Conservation (phyloP, 2,329 filamentous ascomycete genomes). For the Graphilbum fragrans region DNA sequence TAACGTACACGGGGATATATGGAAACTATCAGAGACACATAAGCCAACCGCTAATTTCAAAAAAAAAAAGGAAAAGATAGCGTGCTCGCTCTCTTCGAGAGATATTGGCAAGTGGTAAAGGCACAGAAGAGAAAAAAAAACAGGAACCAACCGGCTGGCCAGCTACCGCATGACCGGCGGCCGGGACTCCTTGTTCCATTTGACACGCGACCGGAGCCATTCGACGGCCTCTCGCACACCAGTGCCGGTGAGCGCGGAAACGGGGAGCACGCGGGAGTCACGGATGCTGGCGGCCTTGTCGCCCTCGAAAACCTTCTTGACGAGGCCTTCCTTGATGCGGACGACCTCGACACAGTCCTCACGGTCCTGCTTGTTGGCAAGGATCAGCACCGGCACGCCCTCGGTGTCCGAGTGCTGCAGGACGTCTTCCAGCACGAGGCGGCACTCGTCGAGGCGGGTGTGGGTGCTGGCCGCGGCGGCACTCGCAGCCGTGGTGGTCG, state of each 20-base stretch:
- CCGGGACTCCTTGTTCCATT: conserved; percentile 90
- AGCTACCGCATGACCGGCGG: conserved; percentile 86
- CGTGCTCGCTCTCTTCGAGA: too few species aligned
- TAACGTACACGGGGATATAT: neutral
- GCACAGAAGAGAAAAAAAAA: neutral
- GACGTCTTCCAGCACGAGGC: conserved; percentile 79
- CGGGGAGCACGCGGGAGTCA: conserved; percentile 81
- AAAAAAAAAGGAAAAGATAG: too few species aligned
- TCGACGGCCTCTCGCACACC: conserved; percentile 94
- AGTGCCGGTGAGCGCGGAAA: conserved; percentile 78
- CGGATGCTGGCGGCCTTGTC: conserved; percentile 77
- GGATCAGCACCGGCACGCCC: conserved; percentile 79
- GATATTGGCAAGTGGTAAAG: too few species aligned
- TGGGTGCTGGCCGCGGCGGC: conserved; percentile 5
- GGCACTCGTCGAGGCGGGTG: conserved; percentile 73
- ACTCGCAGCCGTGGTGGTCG: neutral
- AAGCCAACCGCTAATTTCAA: too few species aligned
- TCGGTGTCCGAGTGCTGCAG: conserved; percentile 78
- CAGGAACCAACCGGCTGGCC: neutral
- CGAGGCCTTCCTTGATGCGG: conserved; percentile 89
- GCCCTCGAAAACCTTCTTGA: conserved; percentile 91
- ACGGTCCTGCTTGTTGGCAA: conserved; percentile 95
- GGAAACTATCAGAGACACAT: too few species aligned
- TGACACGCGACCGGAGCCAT: conserved; percentile 83
- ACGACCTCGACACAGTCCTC: conserved; percentile 98